A percentile compares a stretch with the other conserved stretches of the same genome.
These are phyloP conservation scores for Cucurbita maxima DNA, from an alignment of 306 rosid genomes.

Conservation along the genomic window DNA sequence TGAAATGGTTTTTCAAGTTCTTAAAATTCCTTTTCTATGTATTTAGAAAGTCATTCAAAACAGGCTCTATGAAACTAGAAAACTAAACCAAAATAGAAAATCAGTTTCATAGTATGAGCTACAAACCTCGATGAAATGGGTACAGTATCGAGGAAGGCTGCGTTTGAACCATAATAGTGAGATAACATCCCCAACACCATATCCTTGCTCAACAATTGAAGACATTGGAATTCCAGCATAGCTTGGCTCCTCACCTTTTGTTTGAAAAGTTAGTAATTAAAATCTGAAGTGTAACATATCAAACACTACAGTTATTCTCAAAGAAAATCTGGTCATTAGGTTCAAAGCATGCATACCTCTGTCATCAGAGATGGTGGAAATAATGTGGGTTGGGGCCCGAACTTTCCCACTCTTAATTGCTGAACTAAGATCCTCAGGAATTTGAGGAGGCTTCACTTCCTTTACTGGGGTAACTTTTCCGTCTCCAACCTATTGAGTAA, in stretches of 20 bases:
- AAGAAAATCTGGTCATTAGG: neutral
- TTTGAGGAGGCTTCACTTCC: slow-evolving; percentile 82
- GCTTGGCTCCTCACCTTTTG: slow-evolving; percentile 87
- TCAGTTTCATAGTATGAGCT: neutral
- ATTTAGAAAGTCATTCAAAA: neutral
- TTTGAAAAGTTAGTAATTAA: neutral
- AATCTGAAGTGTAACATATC: neutral
- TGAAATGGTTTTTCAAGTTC: neutral
- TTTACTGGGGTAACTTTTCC: slow-evolving; percentile 61
- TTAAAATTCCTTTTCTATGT: no score
- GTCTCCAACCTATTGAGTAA: slow-evolving; percentile 33
- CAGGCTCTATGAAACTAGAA: neutral
- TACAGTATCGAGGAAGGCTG: slow-evolving; percentile 92
- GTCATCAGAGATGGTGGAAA: slow-evolving; percentile 95
- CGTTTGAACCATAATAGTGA: slow-evolving; percentile 91
- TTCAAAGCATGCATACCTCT: slow-evolving; percentile 41
- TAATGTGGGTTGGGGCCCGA: slow-evolving; percentile 91
- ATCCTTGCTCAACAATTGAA: slow-evolving; percentile 79
- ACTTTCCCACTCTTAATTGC: slow-evolving; percentile 95
- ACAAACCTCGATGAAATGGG: slow-evolving; percentile 79
- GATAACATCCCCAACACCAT: slow-evolving; percentile 77
- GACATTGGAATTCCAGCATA: slow-evolving; percentile 99
- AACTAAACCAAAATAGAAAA: neutral
- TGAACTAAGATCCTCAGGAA: slow-evolving; percentile 78
- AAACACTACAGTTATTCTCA: neutral